These are phyloP conservation scores for Podospora pseudocomata DNA, from an alignment of 495 filamentous ascomycete genomes.

Conservation along the genomic window DNA sequence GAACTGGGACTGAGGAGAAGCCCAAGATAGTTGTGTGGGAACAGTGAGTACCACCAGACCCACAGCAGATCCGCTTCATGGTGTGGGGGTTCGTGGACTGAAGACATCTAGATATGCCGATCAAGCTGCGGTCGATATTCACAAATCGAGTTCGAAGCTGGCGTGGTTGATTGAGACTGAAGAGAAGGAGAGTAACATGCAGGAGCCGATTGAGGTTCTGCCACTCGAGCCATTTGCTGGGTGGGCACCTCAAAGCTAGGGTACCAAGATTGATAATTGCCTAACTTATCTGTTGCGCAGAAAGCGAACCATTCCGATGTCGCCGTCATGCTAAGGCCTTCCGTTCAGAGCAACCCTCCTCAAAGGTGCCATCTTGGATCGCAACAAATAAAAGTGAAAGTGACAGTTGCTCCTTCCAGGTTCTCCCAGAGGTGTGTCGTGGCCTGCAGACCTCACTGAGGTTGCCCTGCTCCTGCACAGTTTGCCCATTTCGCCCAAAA, in stretches of 20 bases:
- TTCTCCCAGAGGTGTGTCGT: too few species aligned
- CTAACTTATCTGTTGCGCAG: too few species aligned
- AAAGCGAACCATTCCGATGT: not conserved
- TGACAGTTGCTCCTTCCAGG: too few species aligned
- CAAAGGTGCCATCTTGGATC: too few species aligned
- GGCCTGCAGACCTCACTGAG: too few species aligned
- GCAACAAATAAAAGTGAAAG: too few species aligned
- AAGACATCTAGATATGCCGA: constrained; percentile 20
- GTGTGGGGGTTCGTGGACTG: not conserved
- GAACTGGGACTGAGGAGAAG: constrained; percentile 9
- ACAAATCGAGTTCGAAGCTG: constrained; percentile 23
- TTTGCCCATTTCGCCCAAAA: not conserved
- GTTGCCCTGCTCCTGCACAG: too few species aligned
- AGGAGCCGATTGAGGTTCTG: constrained; percentile 17
- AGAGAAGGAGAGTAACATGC: constrained; percentile 23
- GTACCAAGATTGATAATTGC: too few species aligned
- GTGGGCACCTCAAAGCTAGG: not conserved
- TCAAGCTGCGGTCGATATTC: constrained; percentile 22
- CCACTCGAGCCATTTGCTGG: constrained; percentile 19
- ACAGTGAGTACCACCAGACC: constrained; percentile 17
- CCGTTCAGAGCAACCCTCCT: not conserved
- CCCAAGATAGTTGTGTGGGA: constrained; percentile 27
- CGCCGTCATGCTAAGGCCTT: not conserved
- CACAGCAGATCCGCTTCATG: not conserved
- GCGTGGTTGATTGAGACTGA: constrained; percentile 15